phyloP scores from a whole-genome alignment of 2,329 filamentous ascomycete genomes.

The Mycosphaerella sp. region DNA sequence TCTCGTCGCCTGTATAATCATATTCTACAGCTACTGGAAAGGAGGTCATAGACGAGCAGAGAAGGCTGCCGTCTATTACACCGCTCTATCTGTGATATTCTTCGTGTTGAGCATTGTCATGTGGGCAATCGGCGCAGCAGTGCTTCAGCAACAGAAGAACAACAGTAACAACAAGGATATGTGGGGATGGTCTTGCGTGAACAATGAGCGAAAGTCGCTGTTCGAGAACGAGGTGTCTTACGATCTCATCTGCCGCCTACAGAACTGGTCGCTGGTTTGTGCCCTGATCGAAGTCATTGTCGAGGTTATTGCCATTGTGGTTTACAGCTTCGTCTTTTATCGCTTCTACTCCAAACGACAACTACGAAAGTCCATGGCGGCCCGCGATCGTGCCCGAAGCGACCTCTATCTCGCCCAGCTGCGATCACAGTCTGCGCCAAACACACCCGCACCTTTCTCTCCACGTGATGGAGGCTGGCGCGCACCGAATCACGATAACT shows the following conservation, averaged over 20 bases:
- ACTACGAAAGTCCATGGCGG: slow-evolving; percentile 93
- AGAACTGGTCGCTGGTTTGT: slow-evolving; percentile 96
- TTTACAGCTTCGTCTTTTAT: slow-evolving; percentile 95
- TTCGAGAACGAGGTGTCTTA: slow-evolving; percentile 82
- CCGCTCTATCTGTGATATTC: slow-evolving; percentile 84
- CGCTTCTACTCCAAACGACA: slow-evolving; percentile 95
- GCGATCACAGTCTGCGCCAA: slow-evolving; percentile 75
- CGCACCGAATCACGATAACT: slow-evolving; percentile 37
- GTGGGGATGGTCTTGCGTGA: slow-evolving; percentile 96
- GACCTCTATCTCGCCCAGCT: slow-evolving; percentile 78
- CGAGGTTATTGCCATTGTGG: slow-evolving; percentile 81
- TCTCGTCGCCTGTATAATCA: slow-evolving; percentile 66
- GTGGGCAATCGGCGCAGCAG: slow-evolving; percentile 79
- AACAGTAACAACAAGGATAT: slow-evolving; percentile 76
- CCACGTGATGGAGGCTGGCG: slow-evolving; percentile 49
- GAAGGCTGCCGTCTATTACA: slow-evolving; percentile 93
- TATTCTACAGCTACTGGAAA: slow-evolving; percentile 81
- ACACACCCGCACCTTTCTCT: slow-evolving; percentile 68
- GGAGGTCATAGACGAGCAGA: slow-evolving; percentile 84
- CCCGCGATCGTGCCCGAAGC: slow-evolving; percentile 86
- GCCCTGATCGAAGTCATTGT: slow-evolving; percentile 95
- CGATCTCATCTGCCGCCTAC: slow-evolving; percentile 79
- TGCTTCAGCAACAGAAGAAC: slow-evolving; percentile 72
- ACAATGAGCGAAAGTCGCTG: slow-evolving; percentile 69
- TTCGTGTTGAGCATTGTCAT: slow-evolving; percentile 90